Evolutionary conservation across 495 filamentous ascomycete genomes (phyloP).

Genomic region (Pyrenopolyporus hunteri): DNA sequence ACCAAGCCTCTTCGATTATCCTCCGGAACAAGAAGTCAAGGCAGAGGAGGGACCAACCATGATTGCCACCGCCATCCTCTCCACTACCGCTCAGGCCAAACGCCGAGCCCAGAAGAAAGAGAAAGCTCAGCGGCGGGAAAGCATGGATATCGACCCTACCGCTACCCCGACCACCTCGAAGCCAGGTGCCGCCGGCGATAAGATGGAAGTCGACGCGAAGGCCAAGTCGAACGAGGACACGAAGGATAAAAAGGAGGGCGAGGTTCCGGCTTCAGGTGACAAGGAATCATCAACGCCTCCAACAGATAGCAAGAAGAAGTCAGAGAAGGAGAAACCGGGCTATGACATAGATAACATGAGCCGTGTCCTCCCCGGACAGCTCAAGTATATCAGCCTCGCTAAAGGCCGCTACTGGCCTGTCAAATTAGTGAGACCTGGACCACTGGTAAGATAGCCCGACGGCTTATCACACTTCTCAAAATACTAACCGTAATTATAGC

Average conservation of each 20-base stretch:
- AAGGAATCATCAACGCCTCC: conserved; percentile 60
- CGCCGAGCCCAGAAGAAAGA: conserved; percentile 83
- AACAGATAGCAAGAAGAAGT: conserved; percentile 75
- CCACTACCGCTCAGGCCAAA: conserved; percentile 95
- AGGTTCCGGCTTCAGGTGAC: conserved; percentile 51
- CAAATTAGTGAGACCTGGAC: conserved; percentile 74
- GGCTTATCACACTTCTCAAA: neutral
- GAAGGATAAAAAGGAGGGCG: conserved; percentile 64
- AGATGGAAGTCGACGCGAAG: conserved; percentile 88
- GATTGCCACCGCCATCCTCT: conserved; percentile 94
- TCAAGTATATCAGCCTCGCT: conserved; percentile 93
- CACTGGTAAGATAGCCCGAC: conserved; percentile 10
- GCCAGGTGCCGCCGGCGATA: conserved; percentile 67
- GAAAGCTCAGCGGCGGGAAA: conserved; percentile 73
- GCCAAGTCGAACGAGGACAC: conserved; percentile 65
- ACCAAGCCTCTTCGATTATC: conserved; percentile 96
- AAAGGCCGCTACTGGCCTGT: conserved; percentile 89
- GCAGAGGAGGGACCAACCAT: conserved; percentile 90
- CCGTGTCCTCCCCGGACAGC: conserved; percentile 87
- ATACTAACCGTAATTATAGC: conserved; percentile 64
- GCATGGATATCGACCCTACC: conserved; percentile 87
- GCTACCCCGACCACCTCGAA: conserved; percentile 73
- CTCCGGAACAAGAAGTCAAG: conserved; percentile 94
- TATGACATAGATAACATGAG: conserved; percentile 98
- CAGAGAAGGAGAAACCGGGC: conserved; percentile 94